phyloP scores from a whole-genome alignment of 306 rosid genomes.

The Hippophae gyantsensis region DNA sequence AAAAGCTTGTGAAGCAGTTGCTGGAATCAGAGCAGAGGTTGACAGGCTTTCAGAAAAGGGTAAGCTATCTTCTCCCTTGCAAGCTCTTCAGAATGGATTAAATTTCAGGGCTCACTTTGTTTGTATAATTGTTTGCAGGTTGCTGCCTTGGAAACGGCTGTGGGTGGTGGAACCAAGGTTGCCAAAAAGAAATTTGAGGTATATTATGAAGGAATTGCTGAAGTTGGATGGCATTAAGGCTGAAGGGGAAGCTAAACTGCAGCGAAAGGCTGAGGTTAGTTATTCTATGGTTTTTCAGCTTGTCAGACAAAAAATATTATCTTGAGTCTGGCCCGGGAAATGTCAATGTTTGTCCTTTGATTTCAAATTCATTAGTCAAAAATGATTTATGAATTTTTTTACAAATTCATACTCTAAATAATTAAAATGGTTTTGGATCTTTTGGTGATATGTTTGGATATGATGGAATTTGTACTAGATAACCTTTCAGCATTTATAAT shows the following conservation, averaged over 20 bases:
- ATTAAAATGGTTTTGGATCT: too few relatives aligned
- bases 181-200: slow-evolving; percentile 57
- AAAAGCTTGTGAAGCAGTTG: slow-evolving; percentile 53
- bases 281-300: neutral
- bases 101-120: slow-evolving; percentile 7
- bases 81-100: neutral
- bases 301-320: neutral
- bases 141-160: slow-evolving; percentile 59
- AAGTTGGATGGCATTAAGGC: slow-evolving; percentile 73
- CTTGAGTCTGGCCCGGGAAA: too few relatives aligned
- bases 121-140: slow-evolving; percentile 39
- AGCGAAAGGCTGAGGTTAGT: slow-evolving; percentile 80
- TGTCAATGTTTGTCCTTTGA: too few relatives aligned
- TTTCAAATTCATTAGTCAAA: too few relatives aligned
- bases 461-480: too few relatives aligned
- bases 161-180: slow-evolving; percentile 58
- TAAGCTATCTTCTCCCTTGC: slow-evolving; percentile 15
- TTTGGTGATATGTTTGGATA: too few relatives aligned
- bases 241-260: slow-evolving; percentile 73
- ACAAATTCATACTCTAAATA: too few relatives aligned
- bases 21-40: slow-evolving; percentile 60
- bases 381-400: too few relatives aligned
- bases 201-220: slow-evolving; percentile 76
- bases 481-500: too few relatives aligned
- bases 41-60: slow-evolving; percentile 71